Base-by-base conservation (phyloP, 371 early-diverging fungal genomes). In the Dichotomocladium elegans region DNA sequence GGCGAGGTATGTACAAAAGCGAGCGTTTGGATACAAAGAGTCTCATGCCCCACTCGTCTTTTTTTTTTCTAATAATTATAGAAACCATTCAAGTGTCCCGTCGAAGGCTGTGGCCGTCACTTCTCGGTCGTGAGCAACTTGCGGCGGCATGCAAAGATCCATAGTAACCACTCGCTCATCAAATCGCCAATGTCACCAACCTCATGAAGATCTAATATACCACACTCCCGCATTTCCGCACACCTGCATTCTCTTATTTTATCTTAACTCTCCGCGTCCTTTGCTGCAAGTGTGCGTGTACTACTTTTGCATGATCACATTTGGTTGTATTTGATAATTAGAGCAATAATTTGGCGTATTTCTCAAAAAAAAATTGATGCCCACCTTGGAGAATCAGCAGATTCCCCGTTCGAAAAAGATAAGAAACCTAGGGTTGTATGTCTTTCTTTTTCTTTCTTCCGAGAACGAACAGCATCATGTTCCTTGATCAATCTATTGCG, bases 111-210 rank as follows among this genome's bases (percentile, higher is more conserved):
- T 43, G 69, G 73, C 15, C 66, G 73, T 25, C 58, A 57, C 25
- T 72, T 72, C 52, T 72, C 73, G 2, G 73, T 72, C 10, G 64
- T 68, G 17, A 68, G 69, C 43, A 72, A 72, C 15, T 47, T 72
- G 22, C 66, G 73, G 25, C 55, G 73, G n/a, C 73, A 72, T 50
- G 65, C 64, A 41, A 72, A 72, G 47, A 72, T 68, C 34, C 73
- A 72, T 43, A 58, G 21, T 19, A 58, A 54, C 17, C 47, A 37
- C 24, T 43, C 55, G 9, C 31, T 45, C 25, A 47, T 25, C 19
- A 51, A 19, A 27, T 40, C 55, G 17, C 17, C 56, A n/a, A 31
- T 42, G 12, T 55, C 56, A 12, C 8, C 51, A 21, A 21, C 51
- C 10, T 55, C 56, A n/a, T 60, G 55, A 27, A 33, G 51, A 58